Evolutionary conservation across 441 rosid species (phyloP).

Genomic region (Mallotus repandus): DNA sequence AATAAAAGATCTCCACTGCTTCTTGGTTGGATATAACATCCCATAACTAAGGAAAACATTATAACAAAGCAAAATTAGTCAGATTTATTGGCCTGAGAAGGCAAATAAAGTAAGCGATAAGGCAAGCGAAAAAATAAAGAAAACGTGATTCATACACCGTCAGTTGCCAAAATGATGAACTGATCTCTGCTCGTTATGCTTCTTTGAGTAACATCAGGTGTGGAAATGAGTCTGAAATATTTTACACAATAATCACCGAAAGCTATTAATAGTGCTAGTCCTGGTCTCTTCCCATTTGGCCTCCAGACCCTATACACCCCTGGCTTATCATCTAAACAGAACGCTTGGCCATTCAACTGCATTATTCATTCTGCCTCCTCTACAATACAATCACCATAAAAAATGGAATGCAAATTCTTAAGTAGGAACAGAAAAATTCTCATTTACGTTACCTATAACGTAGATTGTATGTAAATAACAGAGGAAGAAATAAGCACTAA

Average conservation of each 20-base stretch:
- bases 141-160: constrained; percentile 50
- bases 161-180: constrained; percentile 78
- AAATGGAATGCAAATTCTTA: not conserved
- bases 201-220: constrained; percentile 68
- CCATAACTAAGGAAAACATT: constrained; percentile 56
- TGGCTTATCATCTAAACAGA: constrained; percentile 73
- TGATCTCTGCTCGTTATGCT: constrained; percentile 59
- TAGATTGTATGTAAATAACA: too few species aligned
- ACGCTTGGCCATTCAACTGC: constrained; percentile 61
- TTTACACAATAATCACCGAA: constrained; percentile 88
- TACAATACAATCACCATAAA: constrained; percentile 23
- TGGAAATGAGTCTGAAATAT: constrained; percentile 80
- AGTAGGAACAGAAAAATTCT: too few species aligned
- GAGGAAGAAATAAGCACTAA: too few species aligned
- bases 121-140: not conserved
- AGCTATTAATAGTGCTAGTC: constrained; percentile 86
- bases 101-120: not conserved
- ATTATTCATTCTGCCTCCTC: constrained; percentile 86
- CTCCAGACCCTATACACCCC: constrained; percentile 76
- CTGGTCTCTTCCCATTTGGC: constrained; percentile 62
- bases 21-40: constrained; percentile 77
- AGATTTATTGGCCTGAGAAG: too few species aligned
- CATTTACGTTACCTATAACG: too few species aligned
- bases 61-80: not conserved
- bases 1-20: constrained; percentile 72